Conservation (phyloP, 106 monocot genomes). For the Cymbidium sinense region DNA sequence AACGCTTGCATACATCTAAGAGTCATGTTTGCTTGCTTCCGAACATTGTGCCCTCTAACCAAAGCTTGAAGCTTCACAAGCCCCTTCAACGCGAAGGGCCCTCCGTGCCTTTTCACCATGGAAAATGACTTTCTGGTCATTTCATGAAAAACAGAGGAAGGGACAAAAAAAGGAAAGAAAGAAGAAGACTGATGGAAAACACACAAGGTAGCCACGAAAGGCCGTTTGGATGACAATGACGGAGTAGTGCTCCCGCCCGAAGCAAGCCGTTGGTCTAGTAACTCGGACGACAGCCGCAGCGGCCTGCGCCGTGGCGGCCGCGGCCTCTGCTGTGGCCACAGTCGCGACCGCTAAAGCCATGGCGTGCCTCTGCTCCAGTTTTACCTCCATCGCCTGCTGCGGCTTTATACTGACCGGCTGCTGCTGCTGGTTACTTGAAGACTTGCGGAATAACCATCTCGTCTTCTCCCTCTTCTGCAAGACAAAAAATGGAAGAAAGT, state of each 20-base stretch:
- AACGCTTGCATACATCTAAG: conserved; percentile 97
- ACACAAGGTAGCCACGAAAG: conserved; percentile 86
- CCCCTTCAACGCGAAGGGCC: conserved; percentile 74
- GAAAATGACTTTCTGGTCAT: background rate
- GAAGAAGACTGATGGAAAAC: background rate
- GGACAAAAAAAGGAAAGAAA: background rate
- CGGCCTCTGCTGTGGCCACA: conserved; percentile 80
- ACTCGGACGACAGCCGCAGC: conserved; percentile 83
- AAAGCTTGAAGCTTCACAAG: conserved; percentile 95
- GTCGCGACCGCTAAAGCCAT: conserved; percentile 76
- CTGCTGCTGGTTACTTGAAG: conserved; percentile 18
- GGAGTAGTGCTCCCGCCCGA: conserved; percentile 51
- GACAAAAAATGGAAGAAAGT: background rate
- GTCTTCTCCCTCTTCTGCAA: conserved; percentile 73
- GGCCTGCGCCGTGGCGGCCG: conserved; percentile 74
- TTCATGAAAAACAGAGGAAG: background rate
- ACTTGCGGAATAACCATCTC: conserved; percentile 83
- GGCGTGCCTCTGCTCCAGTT: conserved; percentile 65
- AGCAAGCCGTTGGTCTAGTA: conserved; percentile 32
- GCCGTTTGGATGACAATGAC: conserved; percentile 74
- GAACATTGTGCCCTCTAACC: conserved; percentile 90
- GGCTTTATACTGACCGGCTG: too few species aligned
- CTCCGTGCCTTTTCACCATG: conserved; percentile 55
- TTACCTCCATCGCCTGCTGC: conserved; percentile 9
- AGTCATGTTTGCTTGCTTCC: conserved; percentile 93